Base-by-base conservation (phyloP, 352 stramenopile genomes). In the Globisporangium cylindrosporum region DNA sequence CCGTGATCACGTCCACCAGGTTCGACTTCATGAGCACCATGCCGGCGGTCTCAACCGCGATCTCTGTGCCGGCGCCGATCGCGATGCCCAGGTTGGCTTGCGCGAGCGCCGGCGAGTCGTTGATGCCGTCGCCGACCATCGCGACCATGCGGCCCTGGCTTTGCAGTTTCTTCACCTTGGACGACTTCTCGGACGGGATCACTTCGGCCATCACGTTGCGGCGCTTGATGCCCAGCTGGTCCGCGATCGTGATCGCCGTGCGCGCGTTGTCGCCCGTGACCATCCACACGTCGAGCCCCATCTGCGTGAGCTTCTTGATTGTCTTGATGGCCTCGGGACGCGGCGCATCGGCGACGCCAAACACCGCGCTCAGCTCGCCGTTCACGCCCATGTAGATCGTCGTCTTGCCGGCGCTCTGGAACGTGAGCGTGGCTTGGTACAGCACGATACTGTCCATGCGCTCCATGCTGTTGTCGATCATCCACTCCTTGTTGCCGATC, bases 61-160 rank as follows among this genome's bases (percentile, higher is more conserved):
- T 98, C 68, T 99, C 94, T 25, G 96, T 98, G 53, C 97, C 97
- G 53, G 86, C 92, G 9, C 96, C 97, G 27, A 98, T 95, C 20
- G 96, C 96, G 49, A 99, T 98, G 9, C 98, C 98, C 20, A 99
- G 78, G 74, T 99, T 91, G 4, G 98, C 97, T 80, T 98, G 90
- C 3, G 97, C 97, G 25, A 99, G 75, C 12, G 98, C 98, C 36
- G 98, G 97, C 20, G 96, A 98, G 78, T 99, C 98, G 77, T 99
- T 99, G 72, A 99, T 97, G 34, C 97, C 97, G 73, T 99, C 97
- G 7, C 97, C 97, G 22, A 99, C 93, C 94, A 99, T 99, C 4
- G 93, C 95, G 46, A 99, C 97, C 24, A 86, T 68, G 46, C 90
- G 83, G 9, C 94, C 96, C 49, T 84, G 71, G 59, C 70, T 89